Base-by-base conservation (phyloP, 208 protist genomes). In the Herpetomonas samuelpessoai region DNA sequence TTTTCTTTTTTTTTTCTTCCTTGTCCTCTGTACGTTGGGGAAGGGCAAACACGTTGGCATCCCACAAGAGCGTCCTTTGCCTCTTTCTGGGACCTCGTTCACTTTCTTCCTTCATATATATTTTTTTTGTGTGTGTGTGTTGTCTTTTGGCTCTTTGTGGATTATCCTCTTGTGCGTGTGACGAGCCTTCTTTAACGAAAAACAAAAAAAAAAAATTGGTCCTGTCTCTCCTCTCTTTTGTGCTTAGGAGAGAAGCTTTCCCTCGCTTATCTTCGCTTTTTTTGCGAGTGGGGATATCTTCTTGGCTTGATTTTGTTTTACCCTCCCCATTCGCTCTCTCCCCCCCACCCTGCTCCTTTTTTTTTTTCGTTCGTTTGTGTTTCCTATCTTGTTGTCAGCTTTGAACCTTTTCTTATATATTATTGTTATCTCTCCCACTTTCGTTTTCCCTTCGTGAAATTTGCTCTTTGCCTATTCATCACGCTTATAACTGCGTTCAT, bases 101-200 rank as follows among this genome's bases (percentile, higher is more conserved):
- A 39, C 10, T 60, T 24, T 62, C 2, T 3, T 38, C 47, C 51
- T 26, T 62, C 38, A 18, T 62, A 38, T 39, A 39, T 3, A 41
- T 18, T 6, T 31, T n/a, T 44, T 19, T 44, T 27, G 9, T 71
- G 14, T 71, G 35, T 41, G 35, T 41, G 35, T 41, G 35, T 48
- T 41, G 26, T 55, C 12, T 57, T 64, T 28, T 67, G 26, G n/a
- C n/a, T n/a, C n/a, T n/a, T n/a, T n/a, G n/a, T n/a, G n/a, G n/a
- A n/a, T n/a, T n/a, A n/a, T 71, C 18, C 35, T 64, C 31, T 64
- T 57, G 57, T 54, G 57, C 19, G 27, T 53, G 62, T 70, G 28
- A 27, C 22, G 26, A 31, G 16, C 31, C 21, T 55, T 66, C 12
- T 61, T 44, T 57, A 38, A 51, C 47, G n/a, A 48, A 26, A 48